Percentiles rank a stretch among this genome's conserved stretches.
phyloP scores from a whole-genome alignment of 345 rosid species.

The Adansonia digitata region DNA sequence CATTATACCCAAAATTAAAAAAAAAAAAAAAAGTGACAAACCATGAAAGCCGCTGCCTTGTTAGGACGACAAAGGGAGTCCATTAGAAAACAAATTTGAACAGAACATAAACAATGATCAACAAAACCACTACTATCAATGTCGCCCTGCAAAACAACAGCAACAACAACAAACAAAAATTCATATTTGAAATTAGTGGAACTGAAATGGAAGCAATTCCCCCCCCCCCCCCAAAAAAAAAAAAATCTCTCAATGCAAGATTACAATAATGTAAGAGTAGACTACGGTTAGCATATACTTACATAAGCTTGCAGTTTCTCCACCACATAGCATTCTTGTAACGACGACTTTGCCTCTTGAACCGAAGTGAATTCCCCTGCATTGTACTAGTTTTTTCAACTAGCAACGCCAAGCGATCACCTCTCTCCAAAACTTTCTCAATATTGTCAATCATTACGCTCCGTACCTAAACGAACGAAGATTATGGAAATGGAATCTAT shows the following conservation, averaged over 20 bases:
- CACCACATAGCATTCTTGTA: slow-evolving; percentile 39
- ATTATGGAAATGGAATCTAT: background rate
- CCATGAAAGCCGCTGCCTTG: background rate
- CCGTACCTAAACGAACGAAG: slow-evolving; percentile 27
- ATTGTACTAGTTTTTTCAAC: slow-evolving; percentile 40
- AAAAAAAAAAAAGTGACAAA: background rate
- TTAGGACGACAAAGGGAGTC: slow-evolving; percentile 24
- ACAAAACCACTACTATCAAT: slow-evolving; percentile 18
- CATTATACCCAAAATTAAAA: too few relatives aligned
- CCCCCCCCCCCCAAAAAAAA: too few relatives aligned
- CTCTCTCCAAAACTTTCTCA: slow-evolving; percentile 44
- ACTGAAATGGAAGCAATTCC: background rate
- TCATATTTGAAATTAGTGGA: background rate
- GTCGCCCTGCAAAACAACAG: slow-evolving; percentile 22
- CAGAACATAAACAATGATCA: slow-evolving; percentile 25
- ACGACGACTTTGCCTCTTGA: slow-evolving; percentile 36
- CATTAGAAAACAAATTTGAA: slow-evolving; percentile 27
- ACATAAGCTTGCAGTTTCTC: slow-evolving; percentile 45
- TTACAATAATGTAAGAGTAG: background rate
- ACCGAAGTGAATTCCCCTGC: slow-evolving; percentile 37
- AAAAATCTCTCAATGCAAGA: background rate
- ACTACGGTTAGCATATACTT: slow-evolving; percentile 8
- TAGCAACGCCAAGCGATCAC: slow-evolving; percentile 40
- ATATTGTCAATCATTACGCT: slow-evolving; percentile 48
- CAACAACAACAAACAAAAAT: too few relatives aligned